These are phyloP conservation scores for Rhododendron mucronatum DNA, from an alignment of 148 eudicot genomes.

Conservation along the genomic window DNA sequence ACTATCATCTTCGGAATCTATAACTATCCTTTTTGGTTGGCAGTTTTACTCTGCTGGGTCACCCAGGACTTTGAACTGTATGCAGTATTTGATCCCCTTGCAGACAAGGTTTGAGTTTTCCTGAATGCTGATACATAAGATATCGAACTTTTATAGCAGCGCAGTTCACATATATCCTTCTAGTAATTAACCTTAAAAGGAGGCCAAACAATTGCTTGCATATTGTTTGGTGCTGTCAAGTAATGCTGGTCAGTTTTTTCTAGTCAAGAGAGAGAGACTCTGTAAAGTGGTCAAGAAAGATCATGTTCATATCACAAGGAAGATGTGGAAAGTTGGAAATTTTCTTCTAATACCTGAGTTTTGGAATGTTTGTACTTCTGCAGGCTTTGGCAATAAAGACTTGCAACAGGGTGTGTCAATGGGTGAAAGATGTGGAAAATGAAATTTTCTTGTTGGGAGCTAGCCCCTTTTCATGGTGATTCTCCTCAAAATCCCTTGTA, in stretches of 20 bases:
- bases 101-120: slow-evolving; percentile 72
- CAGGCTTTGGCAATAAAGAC: slow-evolving; percentile 91
- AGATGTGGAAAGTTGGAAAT: not conserved
- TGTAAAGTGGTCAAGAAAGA: not conserved
- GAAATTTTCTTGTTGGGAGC: slow-evolving; percentile 91
- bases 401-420: slow-evolving; percentile 91
- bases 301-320: not conserved
- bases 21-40: slow-evolving; percentile 15
- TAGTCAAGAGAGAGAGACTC: not conserved
- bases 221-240: not conserved
- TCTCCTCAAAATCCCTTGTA: slow-evolving; percentile 1
- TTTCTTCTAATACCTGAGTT: not conserved
- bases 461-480: slow-evolving; percentile 88
- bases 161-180: not conserved
- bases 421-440: slow-evolving; percentile 95
- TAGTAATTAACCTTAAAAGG: not conserved
- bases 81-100: slow-evolving; percentile 97
- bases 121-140: not conserved
- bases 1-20: not conserved
- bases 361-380: slow-evolving; percentile 18
- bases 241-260: not conserved
- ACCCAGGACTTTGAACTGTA: slow-evolving; percentile 96
- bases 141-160: not conserved
- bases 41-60: slow-evolving; percentile 98
- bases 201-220: not conserved